Evolutionary conservation across 1,139 yeast genomes (phyloP), one percentile per base, ranked within the genome.

Genomic region (Kodamaea fungicola): DNA sequence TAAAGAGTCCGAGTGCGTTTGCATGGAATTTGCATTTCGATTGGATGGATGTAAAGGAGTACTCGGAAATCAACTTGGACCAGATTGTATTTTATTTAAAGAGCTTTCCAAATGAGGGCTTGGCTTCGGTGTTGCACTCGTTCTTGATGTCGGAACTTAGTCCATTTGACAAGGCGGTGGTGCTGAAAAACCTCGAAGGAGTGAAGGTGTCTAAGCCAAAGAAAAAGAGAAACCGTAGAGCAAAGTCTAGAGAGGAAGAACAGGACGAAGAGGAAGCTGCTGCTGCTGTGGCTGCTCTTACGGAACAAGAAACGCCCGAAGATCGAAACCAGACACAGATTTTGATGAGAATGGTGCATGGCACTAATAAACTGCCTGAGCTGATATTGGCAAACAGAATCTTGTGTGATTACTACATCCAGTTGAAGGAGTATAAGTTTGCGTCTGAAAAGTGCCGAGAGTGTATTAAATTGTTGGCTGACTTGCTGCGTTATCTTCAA

Each of bases 21-120:
- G 88, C 92, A 1, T 92, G 96, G 95, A 70, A 74, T 34, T 55
- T 83, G 9, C 79, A 78, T 49, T 77, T 89, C 47, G 96, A 92
- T 50, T 84, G 92, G 83, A 48, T 62, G 26, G 96, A 92, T 55
- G 73, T 71, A 7, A 57, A 55, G 3, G 62, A 68, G 7, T 56
- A 88, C 9, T 49, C 49, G 7, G 72, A 74, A 2, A 55, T 86
- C 35, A 81, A 81, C 34, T 54, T 70, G 22, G 67, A 62, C 3
- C 53, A 67, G 7, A 49, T 88, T 1, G 48, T 65, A 4, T 67
- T 64, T 28, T 87, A 76, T 52, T 62, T 85, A 30, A 64, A 67
- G 28, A 56, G 65, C 22, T 88, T 86, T 57, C 82, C 80, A 4
- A 63, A 61, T 16, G 78, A 77, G 38, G 87, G 87, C 0, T 59